A percentile compares a stretch with the other conserved stretches of the same genome.
These are phyloP conservation scores for Trypanosomatidae sp. DNA, from an alignment of 208 protist genomes.

Conservation along the genomic window DNA sequence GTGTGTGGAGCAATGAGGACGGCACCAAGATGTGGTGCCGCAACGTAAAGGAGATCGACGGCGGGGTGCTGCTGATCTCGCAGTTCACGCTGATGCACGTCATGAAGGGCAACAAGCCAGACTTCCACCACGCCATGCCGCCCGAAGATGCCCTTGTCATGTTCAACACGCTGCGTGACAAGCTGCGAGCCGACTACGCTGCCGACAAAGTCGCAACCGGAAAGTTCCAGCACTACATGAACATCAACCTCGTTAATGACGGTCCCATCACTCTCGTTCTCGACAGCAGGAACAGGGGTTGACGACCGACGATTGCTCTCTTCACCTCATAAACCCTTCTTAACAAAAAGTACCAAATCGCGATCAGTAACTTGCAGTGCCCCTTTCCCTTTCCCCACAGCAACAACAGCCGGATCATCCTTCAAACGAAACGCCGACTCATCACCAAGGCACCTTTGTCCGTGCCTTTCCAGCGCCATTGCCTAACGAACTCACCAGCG, in stretches of 20 bases:
- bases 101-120: slow-evolving; percentile 90
- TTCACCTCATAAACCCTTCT: no score
- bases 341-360: no score
- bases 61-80: slow-evolving; percentile 83
- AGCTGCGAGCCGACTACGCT: slow-evolving; percentile 48
- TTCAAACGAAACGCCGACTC: no score
- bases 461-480: no score
- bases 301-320: no score
- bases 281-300: slow-evolving; percentile 60
- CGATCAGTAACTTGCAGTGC: no score
- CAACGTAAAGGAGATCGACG: slow-evolving; percentile 84
- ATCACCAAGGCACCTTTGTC: no score
- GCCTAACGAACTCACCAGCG: no score
- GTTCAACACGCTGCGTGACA: slow-evolving; percentile 78
- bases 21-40: slow-evolving; percentile 70
- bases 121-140: slow-evolving; percentile 92
- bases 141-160: slow-evolving; percentile 62
- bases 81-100: slow-evolving; percentile 92
- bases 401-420: no score
- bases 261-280: slow-evolving; percentile 88
- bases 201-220: no score
- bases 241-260: slow-evolving; percentile 82
- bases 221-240: slow-evolving; percentile 92
- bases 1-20: slow-evolving; percentile 70
- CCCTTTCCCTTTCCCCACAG: no score